phyloP scores from a whole-genome alignment of 73 alveolate species.

The Tetrahymena malaccensis region DNA sequence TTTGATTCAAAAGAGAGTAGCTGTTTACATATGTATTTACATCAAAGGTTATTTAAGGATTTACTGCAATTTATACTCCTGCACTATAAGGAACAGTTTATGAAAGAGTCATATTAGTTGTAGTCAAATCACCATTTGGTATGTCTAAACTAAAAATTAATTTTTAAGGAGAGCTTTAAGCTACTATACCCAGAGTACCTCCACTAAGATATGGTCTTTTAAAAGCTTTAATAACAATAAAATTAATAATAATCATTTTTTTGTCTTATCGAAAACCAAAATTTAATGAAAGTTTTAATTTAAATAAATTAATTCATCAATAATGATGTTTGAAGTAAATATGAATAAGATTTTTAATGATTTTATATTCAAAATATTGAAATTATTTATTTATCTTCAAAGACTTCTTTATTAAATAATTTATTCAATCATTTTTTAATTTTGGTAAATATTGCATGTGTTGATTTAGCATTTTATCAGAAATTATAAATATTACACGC shows the following conservation, averaged over 20 bases:
- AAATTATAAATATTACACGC: background rate
- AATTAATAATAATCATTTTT: no score
- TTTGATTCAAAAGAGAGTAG: background rate
- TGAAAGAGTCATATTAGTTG: background rate
- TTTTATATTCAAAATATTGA: no score
- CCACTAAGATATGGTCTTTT: background rate
- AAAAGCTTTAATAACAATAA: background rate
- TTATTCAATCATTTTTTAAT: no score
- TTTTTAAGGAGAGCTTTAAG: background rate
- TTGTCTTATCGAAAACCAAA: no score
- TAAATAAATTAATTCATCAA: no score
- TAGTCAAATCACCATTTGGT: background rate
- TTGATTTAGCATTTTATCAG: background rate
- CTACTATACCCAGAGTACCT: background rate
- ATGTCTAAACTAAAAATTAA: background rate
- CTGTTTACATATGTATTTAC: background rate
- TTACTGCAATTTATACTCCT: background rate
- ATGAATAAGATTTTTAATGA: no score
- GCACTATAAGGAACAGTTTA: background rate
- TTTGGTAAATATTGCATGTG: no score
- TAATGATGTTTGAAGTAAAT: no score
- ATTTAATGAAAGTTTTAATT: no score
- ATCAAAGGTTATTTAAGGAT: background rate
- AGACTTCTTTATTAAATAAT: no score
- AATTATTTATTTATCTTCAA: no score